phyloP scores from a whole-genome alignment of 2,329 filamentous ascomycete genomes.

The Cladosporium cucumerinum region DNA sequence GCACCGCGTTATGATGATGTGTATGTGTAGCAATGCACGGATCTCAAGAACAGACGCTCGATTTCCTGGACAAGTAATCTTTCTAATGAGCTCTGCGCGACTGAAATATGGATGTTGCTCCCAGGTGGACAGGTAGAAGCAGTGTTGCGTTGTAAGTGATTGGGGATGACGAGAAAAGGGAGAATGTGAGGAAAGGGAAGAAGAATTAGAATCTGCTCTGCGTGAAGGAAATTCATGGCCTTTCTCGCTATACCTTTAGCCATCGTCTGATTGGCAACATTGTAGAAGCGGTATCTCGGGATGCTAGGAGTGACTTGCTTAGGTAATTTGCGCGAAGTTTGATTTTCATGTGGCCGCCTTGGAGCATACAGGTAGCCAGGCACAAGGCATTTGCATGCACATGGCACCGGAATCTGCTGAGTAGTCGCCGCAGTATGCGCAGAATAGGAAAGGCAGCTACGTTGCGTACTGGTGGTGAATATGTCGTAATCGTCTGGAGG shows the following conservation, averaged over 20 bases:
- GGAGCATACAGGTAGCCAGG: neutral
- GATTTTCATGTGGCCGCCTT: neutral
- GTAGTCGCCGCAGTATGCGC: neutral
- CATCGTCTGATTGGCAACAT: neutral
- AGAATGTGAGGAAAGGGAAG: neutral
- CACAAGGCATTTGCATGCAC: neutral
- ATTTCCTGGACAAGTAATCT: neutral
- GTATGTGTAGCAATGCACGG: neutral
- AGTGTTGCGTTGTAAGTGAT: neutral
- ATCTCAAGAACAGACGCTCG: neutral
- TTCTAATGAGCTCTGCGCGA: neutral
- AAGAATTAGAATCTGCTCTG: neutral
- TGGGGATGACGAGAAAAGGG: neutral
- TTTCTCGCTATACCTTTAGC: neutral
- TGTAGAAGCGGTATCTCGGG: neutral
- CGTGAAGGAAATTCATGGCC: neutral
- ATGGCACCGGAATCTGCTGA: neutral
- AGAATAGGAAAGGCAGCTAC: too few relatives aligned
- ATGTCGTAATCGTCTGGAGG: neutral
- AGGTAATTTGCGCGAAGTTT: neutral
- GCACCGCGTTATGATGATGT: neutral
- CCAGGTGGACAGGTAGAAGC: neutral
- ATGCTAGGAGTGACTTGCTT: neutral
- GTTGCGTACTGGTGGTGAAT: neutral
- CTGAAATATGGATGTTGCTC: neutral